phyloP scores from a whole-genome alignment of 2,329 filamentous ascomycete species.

The Colletotrichum agaves region DNA sequence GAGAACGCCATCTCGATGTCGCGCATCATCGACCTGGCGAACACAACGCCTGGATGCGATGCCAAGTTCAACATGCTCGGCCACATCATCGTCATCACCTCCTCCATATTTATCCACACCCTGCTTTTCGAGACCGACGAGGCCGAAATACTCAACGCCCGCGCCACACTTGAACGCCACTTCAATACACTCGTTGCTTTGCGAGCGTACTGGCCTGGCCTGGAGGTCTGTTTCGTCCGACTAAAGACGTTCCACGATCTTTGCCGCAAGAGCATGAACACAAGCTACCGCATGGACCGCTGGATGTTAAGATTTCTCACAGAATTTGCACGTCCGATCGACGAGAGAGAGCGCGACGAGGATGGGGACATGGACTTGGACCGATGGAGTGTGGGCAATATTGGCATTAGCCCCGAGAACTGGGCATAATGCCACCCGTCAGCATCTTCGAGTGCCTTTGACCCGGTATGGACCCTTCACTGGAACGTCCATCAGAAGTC shows the following conservation, averaged over 20 bases:
- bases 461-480: too few relatives aligned
- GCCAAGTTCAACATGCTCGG: slow-evolving; percentile 57
- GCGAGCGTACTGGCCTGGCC: slow-evolving; percentile 53
- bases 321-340: slow-evolving; percentile 46
- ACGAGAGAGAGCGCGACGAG: slow-evolving; percentile 43
- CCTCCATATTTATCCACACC: slow-evolving; percentile 58
- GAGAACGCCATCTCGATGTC: slow-evolving; percentile 51
- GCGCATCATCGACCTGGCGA: slow-evolving; percentile 52
- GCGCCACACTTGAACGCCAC: slow-evolving; percentile 53
- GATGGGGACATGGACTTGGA: slow-evolving; percentile 35
- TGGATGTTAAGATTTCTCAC: slow-evolving; percentile 54
- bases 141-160: slow-evolving; percentile 48
- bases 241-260: slow-evolving; percentile 55
- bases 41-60: slow-evolving; percentile 50
- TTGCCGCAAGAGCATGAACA: slow-evolving; percentile 50
- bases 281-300: slow-evolving; percentile 52
- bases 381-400: slow-evolving; percentile 38
- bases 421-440: slow-evolving; percentile 22
- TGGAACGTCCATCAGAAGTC: not conserved
- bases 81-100: slow-evolving; percentile 58
- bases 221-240: slow-evolving; percentile 51
- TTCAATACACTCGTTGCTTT: slow-evolving; percentile 56
- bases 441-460: too few relatives aligned
- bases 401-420: slow-evolving; percentile 39
- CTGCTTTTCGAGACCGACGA: slow-evolving; percentile 54